Base-by-base conservation (phyloP, 1,284 basidiomycete species). In the Ceratobasidium sp. region DNA sequence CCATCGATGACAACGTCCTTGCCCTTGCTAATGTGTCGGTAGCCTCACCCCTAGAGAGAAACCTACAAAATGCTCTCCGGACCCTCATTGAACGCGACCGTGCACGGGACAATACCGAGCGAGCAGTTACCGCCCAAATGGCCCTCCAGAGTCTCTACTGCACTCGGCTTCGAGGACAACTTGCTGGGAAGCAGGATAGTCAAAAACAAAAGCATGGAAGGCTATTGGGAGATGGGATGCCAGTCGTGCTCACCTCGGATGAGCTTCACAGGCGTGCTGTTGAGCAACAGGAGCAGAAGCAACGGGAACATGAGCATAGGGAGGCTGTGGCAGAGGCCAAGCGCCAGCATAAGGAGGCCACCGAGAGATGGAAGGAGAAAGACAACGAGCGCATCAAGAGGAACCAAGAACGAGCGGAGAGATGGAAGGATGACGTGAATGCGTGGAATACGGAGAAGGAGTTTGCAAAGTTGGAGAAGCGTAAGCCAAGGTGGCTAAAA, bases 151-250 rank as follows among this genome's bases (percentile, higher is more conserved):
- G 29, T 32, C 54, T 56, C 54, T 56, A 56, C 29, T 56, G 17
- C n/a, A 19, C 54, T 56, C 54, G 54, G 29, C 54, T 56, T 32
- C n/a, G 29, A 32, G 22, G n/a, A 25, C 54, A 56, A n/a, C 29
- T 56, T 25, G 29, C 29, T 22, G 54, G n/a, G 22, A 56, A 32
- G 54, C 17, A 56, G 54, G n/a, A 56, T 11, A 56, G 22, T 13
- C 22, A n/a, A 32, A 56, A 56, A 19, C 22, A 22, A 11, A 32
- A 56, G 54, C 29, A 11, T 11, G 54, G 54, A 56, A 56, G n/a
- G 54, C 29, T 56, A 11, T 25, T 56, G 54, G 54, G 29, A 56
- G 54, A 56, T n/a, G 54, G 54, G 29, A 56, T 56, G 54, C 54
- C 54, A n/a, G 54, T n/a, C 22, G 13, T 56, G n/a, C 54, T 56